Evolutionary conservation across 1,139 yeast genomes (phyloP).

Genomic region (Kodamaea sp.): DNA sequence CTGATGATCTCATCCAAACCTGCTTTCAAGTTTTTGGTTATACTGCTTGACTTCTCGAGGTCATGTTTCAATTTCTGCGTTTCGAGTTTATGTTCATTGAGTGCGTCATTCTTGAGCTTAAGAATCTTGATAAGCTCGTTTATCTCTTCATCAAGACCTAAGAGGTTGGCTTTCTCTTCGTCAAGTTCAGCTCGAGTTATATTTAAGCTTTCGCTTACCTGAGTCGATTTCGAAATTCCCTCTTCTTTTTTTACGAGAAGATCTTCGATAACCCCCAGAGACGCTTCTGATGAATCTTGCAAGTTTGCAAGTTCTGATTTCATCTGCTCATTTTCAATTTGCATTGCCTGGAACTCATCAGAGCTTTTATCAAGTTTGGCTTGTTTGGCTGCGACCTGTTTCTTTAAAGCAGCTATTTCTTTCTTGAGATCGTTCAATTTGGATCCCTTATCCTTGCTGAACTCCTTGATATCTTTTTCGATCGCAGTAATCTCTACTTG

Average conservation of each 20-base stretch:
- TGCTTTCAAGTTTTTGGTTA: slow-evolving; percentile 40
- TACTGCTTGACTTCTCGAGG: slow-evolving; percentile 55
- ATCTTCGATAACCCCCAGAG: slow-evolving; percentile 38
- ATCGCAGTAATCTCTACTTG: slow-evolving; percentile 52
- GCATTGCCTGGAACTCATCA: slow-evolving; percentile 61
- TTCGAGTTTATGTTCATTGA: slow-evolving; percentile 54
- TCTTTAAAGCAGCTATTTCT: slow-evolving; percentile 49
- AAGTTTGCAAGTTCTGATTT: slow-evolving; percentile 54
- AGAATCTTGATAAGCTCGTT: slow-evolving; percentile 59
- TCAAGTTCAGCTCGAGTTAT: slow-evolving; percentile 49
- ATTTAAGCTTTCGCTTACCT: slow-evolving; percentile 29
- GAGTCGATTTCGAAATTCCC: slow-evolving; percentile 26
- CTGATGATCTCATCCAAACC: slow-evolving; percentile 51
- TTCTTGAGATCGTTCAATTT: slow-evolving; percentile 69
- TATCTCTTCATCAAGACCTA: slow-evolving; percentile 79
- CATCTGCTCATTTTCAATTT: slow-evolving; percentile 72
- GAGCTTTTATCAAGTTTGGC: slow-evolving; percentile 46
- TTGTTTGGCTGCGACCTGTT: slow-evolving; percentile 42
- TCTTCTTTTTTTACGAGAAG: slow-evolving; percentile 33
- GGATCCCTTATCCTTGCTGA: slow-evolving; percentile 74
- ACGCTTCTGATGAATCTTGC: slow-evolving; percentile 41
- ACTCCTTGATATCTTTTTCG: slow-evolving; percentile 81
- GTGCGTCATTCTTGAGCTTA: slow-evolving; percentile 50
- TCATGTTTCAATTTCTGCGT: slow-evolving; percentile 66
- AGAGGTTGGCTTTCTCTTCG: slow-evolving; percentile 60